Percentiles rank a stretch among this genome's conserved stretches.
Conservation (phyloP, 129 eudicot species). For the Oenanthe sinensis region DNA sequence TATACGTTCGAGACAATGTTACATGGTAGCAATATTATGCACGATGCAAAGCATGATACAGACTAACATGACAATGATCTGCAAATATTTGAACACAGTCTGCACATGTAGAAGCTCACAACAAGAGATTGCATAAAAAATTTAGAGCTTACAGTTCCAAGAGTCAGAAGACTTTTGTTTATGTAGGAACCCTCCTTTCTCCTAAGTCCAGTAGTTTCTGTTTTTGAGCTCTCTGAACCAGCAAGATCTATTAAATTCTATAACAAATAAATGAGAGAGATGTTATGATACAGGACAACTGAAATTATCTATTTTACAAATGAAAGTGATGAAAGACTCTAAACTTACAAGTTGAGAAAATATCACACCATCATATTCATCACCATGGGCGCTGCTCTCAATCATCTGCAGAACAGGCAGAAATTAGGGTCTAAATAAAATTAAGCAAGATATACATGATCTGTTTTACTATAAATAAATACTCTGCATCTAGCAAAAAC, state of each 20-base stretch:
- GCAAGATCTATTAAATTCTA: constrained; percentile 89
- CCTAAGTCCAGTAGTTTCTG: constrained; percentile 94
- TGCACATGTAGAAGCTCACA: constrained; percentile 3
- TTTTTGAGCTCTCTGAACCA: constrained; percentile 98
- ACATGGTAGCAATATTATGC: neutral
- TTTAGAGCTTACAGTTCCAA: constrained; percentile 78
- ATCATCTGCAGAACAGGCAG: constrained; percentile 52
- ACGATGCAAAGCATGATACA: constrained; percentile 8
- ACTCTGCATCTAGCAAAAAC: neutral
- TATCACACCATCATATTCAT: constrained; percentile 91
- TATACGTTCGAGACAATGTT: neutral
- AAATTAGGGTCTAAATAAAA: neutral
- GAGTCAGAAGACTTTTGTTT: constrained; percentile 94
- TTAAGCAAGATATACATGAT: neutral
- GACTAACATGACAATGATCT: neutral
- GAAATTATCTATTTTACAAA: neutral
- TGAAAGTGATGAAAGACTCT: neutral
- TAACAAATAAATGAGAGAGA: constrained; percentile 1
- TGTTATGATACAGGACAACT: constrained; percentile 8
- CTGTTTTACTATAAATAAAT: neutral
- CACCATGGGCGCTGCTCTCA: constrained; percentile 96
- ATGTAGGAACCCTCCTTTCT: constrained; percentile 99
- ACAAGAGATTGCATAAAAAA: neutral
- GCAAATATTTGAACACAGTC: constrained; percentile 6
- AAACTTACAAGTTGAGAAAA: constrained; percentile 89